Conservation (phyloP, 2,329 filamentous ascomycete species). For the Neodidymelliopsis sp. region DNA sequence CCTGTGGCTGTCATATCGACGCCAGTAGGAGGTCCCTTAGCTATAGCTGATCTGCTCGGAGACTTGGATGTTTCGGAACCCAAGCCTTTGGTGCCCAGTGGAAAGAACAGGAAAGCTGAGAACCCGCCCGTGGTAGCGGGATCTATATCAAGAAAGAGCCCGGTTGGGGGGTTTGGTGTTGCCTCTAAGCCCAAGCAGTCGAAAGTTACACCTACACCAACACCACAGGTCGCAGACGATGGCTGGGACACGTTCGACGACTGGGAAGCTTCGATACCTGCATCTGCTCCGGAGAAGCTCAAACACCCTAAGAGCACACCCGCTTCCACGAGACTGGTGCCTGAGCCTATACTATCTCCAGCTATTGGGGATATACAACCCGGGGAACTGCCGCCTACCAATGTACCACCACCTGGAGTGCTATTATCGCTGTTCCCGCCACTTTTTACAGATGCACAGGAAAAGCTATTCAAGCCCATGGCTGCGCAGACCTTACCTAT, state of each 20-base stretch:
- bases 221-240: slow-evolving; percentile 37
- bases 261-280: slow-evolving; percentile 48
- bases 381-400: slow-evolving; percentile 70
- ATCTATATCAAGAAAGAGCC: slow-evolving; percentile 17
- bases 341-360: slow-evolving; percentile 34
- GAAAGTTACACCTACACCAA: slow-evolving; percentile 6
- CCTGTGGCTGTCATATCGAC: slow-evolving; percentile 1
- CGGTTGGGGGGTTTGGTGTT: slow-evolving; percentile 25
- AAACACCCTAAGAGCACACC: slow-evolving; percentile 3
- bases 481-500: slow-evolving; percentile 64
- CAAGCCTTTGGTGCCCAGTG: slow-evolving; percentile 9
- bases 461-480: slow-evolving; percentile 70
- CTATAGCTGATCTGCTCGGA: slow-evolving; percentile 37
- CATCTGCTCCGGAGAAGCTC: slow-evolving; percentile 12
- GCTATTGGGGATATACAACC: slow-evolving; percentile 30
- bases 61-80: slow-evolving; percentile 35
- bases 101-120: not conserved
- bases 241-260: slow-evolving; percentile 58
- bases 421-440: slow-evolving; percentile 78
- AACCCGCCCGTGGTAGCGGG: not conserved
- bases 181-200: slow-evolving; percentile 14
- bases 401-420: slow-evolving; percentile 87
- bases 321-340: slow-evolving; percentile 3
- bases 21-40: slow-evolving; percentile 19
- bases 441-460: slow-evolving; percentile 71